Evolutionary conservation across 1,284 basidiomycete species (phyloP).

Genomic region (Leccinum ambiguum): DNA sequence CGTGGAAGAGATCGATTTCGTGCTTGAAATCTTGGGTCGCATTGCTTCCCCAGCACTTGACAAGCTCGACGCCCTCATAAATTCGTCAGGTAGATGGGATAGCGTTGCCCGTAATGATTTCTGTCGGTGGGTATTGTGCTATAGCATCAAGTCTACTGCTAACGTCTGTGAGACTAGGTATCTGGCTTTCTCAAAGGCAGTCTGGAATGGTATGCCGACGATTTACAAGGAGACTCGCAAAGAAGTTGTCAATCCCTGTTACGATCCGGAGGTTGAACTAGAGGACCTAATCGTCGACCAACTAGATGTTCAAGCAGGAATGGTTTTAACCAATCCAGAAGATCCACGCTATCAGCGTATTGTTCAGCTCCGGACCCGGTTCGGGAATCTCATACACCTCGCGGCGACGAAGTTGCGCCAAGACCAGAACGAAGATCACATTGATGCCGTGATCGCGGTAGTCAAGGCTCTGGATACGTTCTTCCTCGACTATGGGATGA

Average conservation of each 20-base stretch:
- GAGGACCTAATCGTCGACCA: slow-evolving; percentile 64
- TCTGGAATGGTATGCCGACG: slow-evolving; percentile 74
- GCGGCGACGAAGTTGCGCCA: slow-evolving; percentile 70
- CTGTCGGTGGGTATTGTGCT: slow-evolving; percentile 62
- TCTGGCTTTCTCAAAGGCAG: slow-evolving; percentile 60
- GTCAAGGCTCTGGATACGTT: slow-evolving; percentile 74
- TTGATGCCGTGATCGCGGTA: slow-evolving; percentile 81
- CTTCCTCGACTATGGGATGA: slow-evolving; percentile 73
- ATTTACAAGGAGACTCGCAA: slow-evolving; percentile 63
- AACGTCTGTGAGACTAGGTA: slow-evolving; percentile 43
- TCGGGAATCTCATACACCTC: slow-evolving; percentile 69
- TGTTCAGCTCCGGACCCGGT: slow-evolving; percentile 58
- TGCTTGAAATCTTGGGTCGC: slow-evolving; percentile 54
- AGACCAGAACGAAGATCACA: slow-evolving; percentile 76
- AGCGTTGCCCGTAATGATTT: slow-evolving; percentile 88
- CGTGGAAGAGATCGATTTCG: slow-evolving; percentile 77
- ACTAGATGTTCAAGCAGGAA: slow-evolving; percentile 68
- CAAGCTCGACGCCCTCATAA: slow-evolving; percentile 66
- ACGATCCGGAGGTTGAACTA: slow-evolving; percentile 61
- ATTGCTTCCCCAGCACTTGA: slow-evolving; percentile 69
- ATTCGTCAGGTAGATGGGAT: slow-evolving; percentile 61
- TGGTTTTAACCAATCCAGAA: slow-evolving; percentile 74
- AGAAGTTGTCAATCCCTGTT: slow-evolving; percentile 52
- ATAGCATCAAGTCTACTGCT: background rate
- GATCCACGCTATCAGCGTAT: slow-evolving; percentile 78